Base-by-base conservation (phyloP, 1,139 yeast genomes). In the Tardiomyces digboiensis region DNA sequence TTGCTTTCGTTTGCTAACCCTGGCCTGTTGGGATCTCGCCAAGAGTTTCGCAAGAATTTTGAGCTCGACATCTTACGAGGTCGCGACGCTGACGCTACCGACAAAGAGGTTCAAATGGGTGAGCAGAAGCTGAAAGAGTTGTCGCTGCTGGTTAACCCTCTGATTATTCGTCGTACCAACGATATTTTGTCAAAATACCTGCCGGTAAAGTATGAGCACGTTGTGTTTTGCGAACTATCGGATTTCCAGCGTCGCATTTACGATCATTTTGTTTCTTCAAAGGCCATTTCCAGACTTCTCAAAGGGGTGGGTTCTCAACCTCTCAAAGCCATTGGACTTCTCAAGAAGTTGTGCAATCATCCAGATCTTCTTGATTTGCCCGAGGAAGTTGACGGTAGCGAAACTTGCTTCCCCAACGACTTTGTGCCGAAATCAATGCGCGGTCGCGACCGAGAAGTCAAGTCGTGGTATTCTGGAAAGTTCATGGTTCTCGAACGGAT, bases 151-250 rank as follows among this genome's bases (percentile, higher is more conserved):
- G 99, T 93, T 2, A 85, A 91, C 39, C 83, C 81, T 54, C 88
- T 89, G 60, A 91, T 93, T 60, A 93, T 91, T 49, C 76, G 99
- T 59, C 79, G 99, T 59, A 89, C 98, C 0, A 91, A 91, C 65
- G 98, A 93, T 64, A 86, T 91, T 54, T 70, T 91, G 48, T 83
- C 97, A 39, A 91, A 91, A 64, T 91, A 91, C 58, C 70, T 91
- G 46, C 98, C 98, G 0, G 86, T 93, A 52, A 91, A 91, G 62
- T 89, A 88, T 61, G 99, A 91, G 61, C 95, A 91, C 62, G 98
- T 91, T 38, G 82, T 91, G 14, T 91, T 91, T 61, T 89, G 94
- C 46, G 82, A 82, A 23, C 68, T 91, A 46, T 75, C 93, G 1
- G 88, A 88, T 1, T 73, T 89, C 67, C 99, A 91, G 62, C 68